These are phyloP conservation scores for Phallus indusiatus DNA, from an alignment of 768 basidiomycete genomes.

Conservation along the genomic window DNA sequence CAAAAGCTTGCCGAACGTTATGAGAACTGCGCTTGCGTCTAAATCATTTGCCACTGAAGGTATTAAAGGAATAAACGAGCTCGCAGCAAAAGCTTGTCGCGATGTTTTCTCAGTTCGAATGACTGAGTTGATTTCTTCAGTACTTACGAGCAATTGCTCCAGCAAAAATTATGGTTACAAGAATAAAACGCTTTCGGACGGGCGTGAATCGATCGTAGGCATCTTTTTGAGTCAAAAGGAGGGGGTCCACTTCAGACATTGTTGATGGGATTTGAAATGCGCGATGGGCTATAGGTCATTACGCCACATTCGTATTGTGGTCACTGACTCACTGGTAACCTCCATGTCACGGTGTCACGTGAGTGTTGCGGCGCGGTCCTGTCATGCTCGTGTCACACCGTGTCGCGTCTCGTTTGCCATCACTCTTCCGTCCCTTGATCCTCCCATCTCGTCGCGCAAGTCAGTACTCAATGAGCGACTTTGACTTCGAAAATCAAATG, in stretches of 20 bases:
- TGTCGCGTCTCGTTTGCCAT: neutral
- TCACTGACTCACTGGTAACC: too few species aligned
- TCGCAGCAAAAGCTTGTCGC: slow-evolving; percentile 52
- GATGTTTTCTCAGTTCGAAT: neutral
- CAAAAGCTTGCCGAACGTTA: slow-evolving; percentile 34
- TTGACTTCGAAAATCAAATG: slow-evolving; percentile 38
- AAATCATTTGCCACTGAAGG: slow-evolving; percentile 64
- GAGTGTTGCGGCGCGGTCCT: neutral
- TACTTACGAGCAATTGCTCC: slow-evolving; percentile 54
- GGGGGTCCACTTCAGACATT: neutral
- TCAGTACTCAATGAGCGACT: slow-evolving; percentile 67
- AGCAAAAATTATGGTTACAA: slow-evolving; percentile 47
- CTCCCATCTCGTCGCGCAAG: slow-evolving; percentile 38
- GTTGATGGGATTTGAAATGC: neutral
- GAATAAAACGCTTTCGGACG: slow-evolving; percentile 40
- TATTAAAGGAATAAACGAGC: slow-evolving; percentile 64
- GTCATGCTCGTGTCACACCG: slow-evolving; percentile 3
- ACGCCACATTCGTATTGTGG: too few species aligned
- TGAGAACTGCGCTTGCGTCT: slow-evolving; percentile 39
- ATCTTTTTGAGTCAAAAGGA: slow-evolving; percentile 14
- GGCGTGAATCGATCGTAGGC: slow-evolving; percentile 51
- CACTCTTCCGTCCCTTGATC: neutral
- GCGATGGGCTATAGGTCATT: too few species aligned
- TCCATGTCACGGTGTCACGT: neutral
- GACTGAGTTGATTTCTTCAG: slow-evolving; percentile 3